Conservation (phyloP, 768 basidiomycete genomes). For the Cystobasidiopsis lactophilus region DNA sequence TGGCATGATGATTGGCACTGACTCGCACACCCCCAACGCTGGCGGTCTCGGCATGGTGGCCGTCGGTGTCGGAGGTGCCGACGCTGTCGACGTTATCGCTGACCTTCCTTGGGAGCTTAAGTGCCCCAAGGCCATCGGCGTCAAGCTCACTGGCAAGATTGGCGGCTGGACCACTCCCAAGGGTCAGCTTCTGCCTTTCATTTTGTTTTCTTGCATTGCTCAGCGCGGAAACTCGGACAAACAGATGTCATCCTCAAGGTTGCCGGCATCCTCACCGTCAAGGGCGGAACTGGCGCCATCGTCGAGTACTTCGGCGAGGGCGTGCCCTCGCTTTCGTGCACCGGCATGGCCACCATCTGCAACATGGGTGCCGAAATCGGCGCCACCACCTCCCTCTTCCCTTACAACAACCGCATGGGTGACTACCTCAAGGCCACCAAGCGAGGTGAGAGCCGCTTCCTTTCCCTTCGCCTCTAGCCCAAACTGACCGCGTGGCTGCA, state of each 20-base stretch:
- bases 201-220: background rate
- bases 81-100: conserved; percentile 99
- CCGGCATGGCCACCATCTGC: conserved; percentile 97
- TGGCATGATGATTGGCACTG: conserved; percentile 98
- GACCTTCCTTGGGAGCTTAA: conserved; percentile 96
- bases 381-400: conserved; percentile 96
- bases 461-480: too few species aligned
- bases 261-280: conserved; percentile 91
- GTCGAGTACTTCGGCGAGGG: conserved; percentile 91
- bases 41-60: conserved; percentile 99
- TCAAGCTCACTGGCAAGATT: conserved; percentile 86
- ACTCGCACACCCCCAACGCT: conserved; percentile 97
- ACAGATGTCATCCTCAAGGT: conserved; percentile 89
- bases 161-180: conserved; percentile 94
- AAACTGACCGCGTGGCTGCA: too few species aligned
- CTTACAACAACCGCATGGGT: conserved; percentile 86
- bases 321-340: conserved; percentile 86
- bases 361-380: conserved; percentile 99
- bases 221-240: too few species aligned
- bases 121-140: conserved; percentile 97
- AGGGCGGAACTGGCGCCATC: conserved; percentile 96
- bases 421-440: conserved; percentile 89
- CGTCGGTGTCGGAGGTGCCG: conserved; percentile 97
- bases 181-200: conserved; percentile 32
- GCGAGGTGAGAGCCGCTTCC: too few species aligned